Evolutionary conservation across 2,329 filamentous ascomycete species (phyloP).

Genomic region (Sporothrix phasma): DNA sequence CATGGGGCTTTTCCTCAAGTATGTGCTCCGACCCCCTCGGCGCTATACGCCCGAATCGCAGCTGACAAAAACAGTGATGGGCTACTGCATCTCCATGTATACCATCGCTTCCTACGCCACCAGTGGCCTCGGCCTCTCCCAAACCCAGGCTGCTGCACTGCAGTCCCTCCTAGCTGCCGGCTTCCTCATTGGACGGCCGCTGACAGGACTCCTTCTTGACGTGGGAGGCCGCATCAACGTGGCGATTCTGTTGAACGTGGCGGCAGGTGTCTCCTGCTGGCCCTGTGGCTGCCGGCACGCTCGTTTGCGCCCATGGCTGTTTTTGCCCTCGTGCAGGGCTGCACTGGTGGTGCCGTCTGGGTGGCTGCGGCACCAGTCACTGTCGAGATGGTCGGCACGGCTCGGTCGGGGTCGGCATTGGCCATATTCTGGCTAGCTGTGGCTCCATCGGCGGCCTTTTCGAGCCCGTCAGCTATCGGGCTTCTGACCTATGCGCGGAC

Average conservation of each 20-base stretch:
- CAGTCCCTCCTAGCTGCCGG: conserved; percentile 11
- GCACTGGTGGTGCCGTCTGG: conserved; percentile 45
- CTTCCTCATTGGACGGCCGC: not conserved
- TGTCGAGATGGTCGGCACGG: conserved; percentile 9
- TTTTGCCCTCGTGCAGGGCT: conserved; percentile 36
- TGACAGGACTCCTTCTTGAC: conserved; percentile 5
- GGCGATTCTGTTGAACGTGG: not conserved
- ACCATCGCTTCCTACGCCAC: conserved; percentile 1
- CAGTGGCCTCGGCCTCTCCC: conserved; percentile 9
- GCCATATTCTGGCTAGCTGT: conserved; percentile 11
- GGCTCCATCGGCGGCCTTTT: conserved; percentile 5
- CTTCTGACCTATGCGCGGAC: not conserved
- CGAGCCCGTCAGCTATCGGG: conserved; percentile 9
- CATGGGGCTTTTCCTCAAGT: conserved; percentile 8
- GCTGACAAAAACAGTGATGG: not conserved
- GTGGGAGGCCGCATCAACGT: conserved; percentile 8
- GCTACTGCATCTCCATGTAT: conserved; percentile 9
- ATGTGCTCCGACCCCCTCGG: not conserved
- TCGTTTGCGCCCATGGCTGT: conserved; percentile 12
- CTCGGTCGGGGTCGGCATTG: conserved; percentile 16
- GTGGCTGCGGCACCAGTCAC: conserved; percentile 19
- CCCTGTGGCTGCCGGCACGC: conserved; percentile 11
- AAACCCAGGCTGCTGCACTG: conserved; percentile 9
- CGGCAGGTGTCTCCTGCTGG: conserved; percentile 11
- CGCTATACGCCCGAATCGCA: no score